Evolutionary conservation across 2,329 filamentous ascomycete species (phyloP), one percentile per base, ranked within the genome.

Genomic region (Phialophora chinensis): DNA sequence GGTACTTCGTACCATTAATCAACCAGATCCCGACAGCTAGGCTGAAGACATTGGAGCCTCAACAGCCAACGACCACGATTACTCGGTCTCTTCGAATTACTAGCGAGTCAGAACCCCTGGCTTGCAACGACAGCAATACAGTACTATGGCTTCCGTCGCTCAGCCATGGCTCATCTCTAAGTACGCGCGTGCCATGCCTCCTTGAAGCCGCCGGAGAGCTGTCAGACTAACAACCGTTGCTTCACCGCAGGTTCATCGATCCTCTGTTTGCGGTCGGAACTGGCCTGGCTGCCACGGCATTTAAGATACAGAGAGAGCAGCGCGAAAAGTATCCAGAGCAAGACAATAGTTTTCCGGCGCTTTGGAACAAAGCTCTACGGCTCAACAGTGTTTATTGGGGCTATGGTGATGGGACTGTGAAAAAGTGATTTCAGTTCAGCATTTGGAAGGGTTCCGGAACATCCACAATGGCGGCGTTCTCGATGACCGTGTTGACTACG

Each of bases 251-350:
- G 74, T 69, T 82, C 66, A 79, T 78, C 5, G 85, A 87, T 72
- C 85, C 85, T 35, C 62, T 87, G 65, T 87, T 87, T 72, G 84
- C 85, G 27, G 64, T 82, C 44, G 75, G 79, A 67, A 85, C 87
- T 72, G 85, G 85, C 56, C 73, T 82, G 10, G 79, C 81, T 8
- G 83, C 85, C n/a, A 82, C 85, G 12, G 75, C 79, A 25, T 75
- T 83, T 23, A 81, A 84, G n/a, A 84, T 87, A 69, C 82, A 81
- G 63, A 80, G 84, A 12, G 85, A 87, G 69, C 81, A 86, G 73
- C 78, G 76, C 50, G 83, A 85, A 69, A 80, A 81, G 70, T 74
- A 77, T 52, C 80, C 78, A 4, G 74, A 77, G 31, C 72, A 73
- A 33, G 76, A 77, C 17, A 71, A 74, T 10, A 75, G 79, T 56